Evolutionary conservation across 2,329 filamentous ascomycete genomes (phyloP), one percentile per base, ranked within the genome.

Genomic region (Trichothecium sympodiale): DNA sequence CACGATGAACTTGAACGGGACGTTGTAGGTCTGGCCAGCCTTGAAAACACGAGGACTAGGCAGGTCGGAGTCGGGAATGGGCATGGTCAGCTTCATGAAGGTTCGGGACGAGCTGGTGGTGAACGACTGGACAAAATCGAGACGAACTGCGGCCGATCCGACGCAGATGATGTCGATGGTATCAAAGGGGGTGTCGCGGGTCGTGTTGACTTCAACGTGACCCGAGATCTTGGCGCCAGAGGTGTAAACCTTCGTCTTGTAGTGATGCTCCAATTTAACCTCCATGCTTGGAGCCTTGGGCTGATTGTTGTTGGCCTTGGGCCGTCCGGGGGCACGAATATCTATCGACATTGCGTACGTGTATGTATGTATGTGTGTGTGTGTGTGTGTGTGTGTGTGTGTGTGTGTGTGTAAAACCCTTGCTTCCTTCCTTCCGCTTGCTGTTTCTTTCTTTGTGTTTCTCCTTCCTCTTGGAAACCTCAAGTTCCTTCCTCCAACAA

Each of bases 1-100:
- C 13, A 77, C 63, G 39, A 76, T 65, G 43, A 77, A 77, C 55
- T 71, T 55, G 56, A 77, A 72, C n/a, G 71, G 71, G 17, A 77
- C 52, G 12, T 48, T 61, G 52, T 72, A 71, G 17, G 58, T 60
- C 42, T 51, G 51, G 3, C 62, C 67, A n/a, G 61, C 57, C 50
- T 66, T 56, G 40, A 74, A 66, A 20, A 71, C 46, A 25, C 62
- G 56, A 15, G 63, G 55, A 7, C 54, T 52, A 3, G 71, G 71
- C 36, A 74, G 65, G 6, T 56, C 48, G 1, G 60, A 57, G n/a
- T 60, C 57, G 33, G 42, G 39, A 15, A 75, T 56, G 8, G 71
- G 71, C 64, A 76, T 74, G 36, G 61, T 56, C 41, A 73, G 54
- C 56, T 73, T 72, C 45, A 76, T 59, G 35, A 77, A 74, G 10